These are phyloP conservation scores for Cercospora zeae-maydis DNA, from an alignment of 2,329 filamentous ascomycete genomes.

Conservation along the genomic window DNA sequence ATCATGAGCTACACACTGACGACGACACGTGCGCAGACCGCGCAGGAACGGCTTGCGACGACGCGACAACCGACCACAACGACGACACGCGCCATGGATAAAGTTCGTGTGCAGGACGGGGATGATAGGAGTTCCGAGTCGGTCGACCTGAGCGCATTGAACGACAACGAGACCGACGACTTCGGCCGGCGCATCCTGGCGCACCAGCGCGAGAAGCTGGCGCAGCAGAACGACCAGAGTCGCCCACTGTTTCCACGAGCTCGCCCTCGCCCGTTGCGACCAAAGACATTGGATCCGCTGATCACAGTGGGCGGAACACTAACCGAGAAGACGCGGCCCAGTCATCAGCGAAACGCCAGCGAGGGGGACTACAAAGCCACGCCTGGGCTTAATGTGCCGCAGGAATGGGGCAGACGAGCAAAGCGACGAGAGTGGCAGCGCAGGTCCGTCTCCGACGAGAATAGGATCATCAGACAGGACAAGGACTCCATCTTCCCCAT, in stretches of 20 bases:
- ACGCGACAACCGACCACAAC: conserved; percentile 9
- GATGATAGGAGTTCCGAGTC: conserved; percentile 12
- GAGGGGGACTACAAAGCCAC: conserved; percentile 39
- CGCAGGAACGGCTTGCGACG: conserved; percentile 1
- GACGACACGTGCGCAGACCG: not conserved
- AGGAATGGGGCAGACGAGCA: conserved; percentile 48
- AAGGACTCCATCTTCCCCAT: conserved; percentile 25
- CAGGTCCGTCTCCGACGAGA: conserved; percentile 27
- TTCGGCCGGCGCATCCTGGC: conserved; percentile 47
- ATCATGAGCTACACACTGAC: conserved; percentile 11
- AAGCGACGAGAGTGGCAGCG: conserved; percentile 43
- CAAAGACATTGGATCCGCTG: conserved; percentile 10
- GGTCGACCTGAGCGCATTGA: conserved; percentile 16
- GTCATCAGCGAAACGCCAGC: conserved; percentile 26
- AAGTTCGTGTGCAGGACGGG: conserved; percentile 27
- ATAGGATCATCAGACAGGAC: conserved; percentile 20
- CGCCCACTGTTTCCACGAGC: conserved; percentile 24
- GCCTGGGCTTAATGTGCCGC: conserved; percentile 45
- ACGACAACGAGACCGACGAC: conserved; percentile 45
- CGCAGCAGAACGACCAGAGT: conserved; percentile 37
- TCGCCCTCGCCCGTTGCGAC: conserved; percentile 11
- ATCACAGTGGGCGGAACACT: conserved; percentile 3
- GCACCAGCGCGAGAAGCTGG: conserved; percentile 43
- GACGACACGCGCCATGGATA: conserved; percentile 17
- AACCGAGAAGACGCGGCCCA: conserved; percentile 1